Evolutionary conservation across 768 basidiomycete genomes (phyloP).

Genomic region (Phaeotremella fagi): DNA sequence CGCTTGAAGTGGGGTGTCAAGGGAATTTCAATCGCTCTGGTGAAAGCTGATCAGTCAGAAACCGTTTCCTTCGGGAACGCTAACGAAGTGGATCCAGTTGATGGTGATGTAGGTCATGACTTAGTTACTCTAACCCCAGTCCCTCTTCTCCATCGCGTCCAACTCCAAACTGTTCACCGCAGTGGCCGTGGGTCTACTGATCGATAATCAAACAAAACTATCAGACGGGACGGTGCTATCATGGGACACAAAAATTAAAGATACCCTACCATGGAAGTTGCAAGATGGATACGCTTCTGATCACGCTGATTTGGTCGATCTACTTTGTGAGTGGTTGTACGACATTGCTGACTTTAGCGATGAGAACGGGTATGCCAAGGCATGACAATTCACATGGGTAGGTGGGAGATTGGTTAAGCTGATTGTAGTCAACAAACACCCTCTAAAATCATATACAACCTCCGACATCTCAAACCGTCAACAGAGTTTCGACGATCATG

Average conservation of each 20-base stretch:
- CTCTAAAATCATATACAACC: constrained; percentile 6
- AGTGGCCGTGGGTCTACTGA: constrained; percentile 28
- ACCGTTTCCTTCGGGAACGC: constrained; percentile 3
- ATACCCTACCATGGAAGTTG: constrained; percentile 33
- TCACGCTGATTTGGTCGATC: constrained; percentile 31
- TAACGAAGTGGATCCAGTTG: not conserved
- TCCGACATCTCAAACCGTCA: constrained; percentile 34
- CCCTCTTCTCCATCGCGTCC: constrained; percentile 38
- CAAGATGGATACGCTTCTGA: constrained; percentile 31
- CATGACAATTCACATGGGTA: constrained; percentile 28
- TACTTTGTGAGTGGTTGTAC: constrained; percentile 27
- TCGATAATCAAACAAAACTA: constrained; percentile 22
- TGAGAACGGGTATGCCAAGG: constrained; percentile 35
- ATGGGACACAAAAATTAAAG: constrained; percentile 37
- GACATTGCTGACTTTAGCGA: constrained; percentile 12
- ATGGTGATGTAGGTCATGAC: constrained; percentile 4
- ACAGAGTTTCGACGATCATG: constrained; percentile 24
- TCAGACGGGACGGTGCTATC: constrained; percentile 15
- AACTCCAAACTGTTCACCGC: constrained; percentile 43
- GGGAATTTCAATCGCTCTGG: not conserved
- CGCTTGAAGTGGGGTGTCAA: not conserved
- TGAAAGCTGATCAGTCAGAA: not conserved
- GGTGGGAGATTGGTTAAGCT: constrained; percentile 4
- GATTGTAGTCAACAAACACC: not conserved
- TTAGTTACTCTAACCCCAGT: constrained; percentile 6